phyloP scores from a whole-genome alignment of 1,284 basidiomycete genomes.

The Fomitopsis schrenkii region DNA sequence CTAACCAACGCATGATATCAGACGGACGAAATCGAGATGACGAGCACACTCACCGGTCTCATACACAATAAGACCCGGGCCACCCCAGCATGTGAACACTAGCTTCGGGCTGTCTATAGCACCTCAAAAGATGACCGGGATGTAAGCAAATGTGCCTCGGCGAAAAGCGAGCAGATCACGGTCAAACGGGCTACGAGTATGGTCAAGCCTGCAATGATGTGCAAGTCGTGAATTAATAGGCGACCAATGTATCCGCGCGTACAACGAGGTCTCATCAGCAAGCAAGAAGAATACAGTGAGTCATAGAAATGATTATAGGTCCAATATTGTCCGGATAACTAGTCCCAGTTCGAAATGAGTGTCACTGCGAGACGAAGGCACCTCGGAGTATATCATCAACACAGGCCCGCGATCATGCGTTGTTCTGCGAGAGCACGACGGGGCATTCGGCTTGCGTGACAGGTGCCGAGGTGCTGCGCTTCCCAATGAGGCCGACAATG shows the following conservation, averaged over 20 bases:
- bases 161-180: neutral
- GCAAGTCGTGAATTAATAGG: neutral
- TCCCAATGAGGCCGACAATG: constrained; percentile 65
- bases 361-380: neutral
- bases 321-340: constrained; percentile 5
- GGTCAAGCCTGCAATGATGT: neutral
- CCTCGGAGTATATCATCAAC: neutral
- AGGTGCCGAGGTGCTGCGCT: constrained; percentile 49
- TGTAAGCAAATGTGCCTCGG: neutral
- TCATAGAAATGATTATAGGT: neutral
- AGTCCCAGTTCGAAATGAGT: neutral
- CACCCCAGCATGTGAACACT: too few relatives aligned
- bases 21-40: too few relatives aligned
- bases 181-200: neutral
- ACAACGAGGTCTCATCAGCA: neutral
- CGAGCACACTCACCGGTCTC: too few relatives aligned
- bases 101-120: too few relatives aligned
- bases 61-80: too few relatives aligned
- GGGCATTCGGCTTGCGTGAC: constrained; percentile 71
- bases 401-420: constrained; percentile 30
- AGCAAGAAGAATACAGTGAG: neutral
- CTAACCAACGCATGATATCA: too few relatives aligned
- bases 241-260: neutral
- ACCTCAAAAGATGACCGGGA: too few relatives aligned
- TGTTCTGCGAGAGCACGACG: constrained; percentile 60